Evolutionary conservation across 1,139 yeast genomes (phyloP), one percentile per base, ranked within the genome.

Genomic region (Debaryomyces fabryi): DNA sequence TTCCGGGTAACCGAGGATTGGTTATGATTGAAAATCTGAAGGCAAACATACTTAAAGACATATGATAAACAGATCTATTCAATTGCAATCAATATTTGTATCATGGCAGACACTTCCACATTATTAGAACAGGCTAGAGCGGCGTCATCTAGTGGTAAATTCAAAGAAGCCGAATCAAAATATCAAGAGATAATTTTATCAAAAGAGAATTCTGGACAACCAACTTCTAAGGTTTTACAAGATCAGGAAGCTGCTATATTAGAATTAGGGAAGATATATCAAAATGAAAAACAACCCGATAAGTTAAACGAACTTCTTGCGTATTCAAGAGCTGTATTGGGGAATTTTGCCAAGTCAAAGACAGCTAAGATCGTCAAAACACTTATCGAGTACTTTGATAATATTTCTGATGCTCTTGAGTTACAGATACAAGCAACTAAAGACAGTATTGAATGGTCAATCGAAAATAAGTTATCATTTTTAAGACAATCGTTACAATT

Each of bases 391-490:
- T 73, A 82, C 55, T 84, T 90, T 60, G 92, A 89, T 50, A 68
- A 69, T 39, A 79, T 90, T 51, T 87, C 91, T 15, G 77, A 80
- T 54, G 77, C 93, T 1, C 69, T 84, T 46, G 91, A 86, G 56
- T 71, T 82, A 39, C 96, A 93, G 62, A 87, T 92, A 51, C 65
- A 73, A 35, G 84, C 91, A 21, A 86, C 96, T 51, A 77, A 82
- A 59, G 91, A 88, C 49, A 82, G 92, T 61, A 88, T 93, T 57
- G 88, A 82, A 39, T 95, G 98, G 96, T 90, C 98, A 2, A 72
- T 85, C 45, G 77, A 77, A 24, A 93, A 85, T 67, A 92, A 90
- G 65, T 83, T 97, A 64, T 82, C 92, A 23, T 93, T 95, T 62
- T 76, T 95, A 64, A 85, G 96, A 56, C 98, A 93, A 68, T 81